Conservation (phyloP, 139 green algal species). For the Haematococcus lacustris region DNA sequence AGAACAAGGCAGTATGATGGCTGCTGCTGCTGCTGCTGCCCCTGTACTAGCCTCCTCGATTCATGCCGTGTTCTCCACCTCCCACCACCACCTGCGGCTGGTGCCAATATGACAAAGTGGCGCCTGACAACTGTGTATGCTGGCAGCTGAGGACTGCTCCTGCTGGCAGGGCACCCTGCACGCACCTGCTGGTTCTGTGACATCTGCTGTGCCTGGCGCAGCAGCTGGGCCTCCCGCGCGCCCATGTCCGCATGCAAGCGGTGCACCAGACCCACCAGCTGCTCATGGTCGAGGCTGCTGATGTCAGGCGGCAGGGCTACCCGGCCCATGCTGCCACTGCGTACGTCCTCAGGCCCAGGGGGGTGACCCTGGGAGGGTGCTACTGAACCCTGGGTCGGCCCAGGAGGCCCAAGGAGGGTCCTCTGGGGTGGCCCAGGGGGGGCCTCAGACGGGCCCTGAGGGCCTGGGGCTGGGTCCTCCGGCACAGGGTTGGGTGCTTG, state of each 20-base stretch:
- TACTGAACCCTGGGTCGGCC: neutral
- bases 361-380: neutral
- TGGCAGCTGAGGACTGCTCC: neutral
- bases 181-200: constrained; percentile 29
- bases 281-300: neutral
- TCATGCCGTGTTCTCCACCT: neutral
- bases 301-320: neutral
- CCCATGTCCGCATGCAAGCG: constrained; percentile 37
- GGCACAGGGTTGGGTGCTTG: neutral
- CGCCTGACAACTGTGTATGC: neutral
- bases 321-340: neutral
- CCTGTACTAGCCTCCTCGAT: neutral
- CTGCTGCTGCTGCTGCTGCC: neutral
- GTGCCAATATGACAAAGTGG: neutral
- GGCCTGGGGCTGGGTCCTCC: neutral
- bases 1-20: neutral
- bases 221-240: constrained; percentile 50
- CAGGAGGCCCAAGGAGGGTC: too few relatives aligned
- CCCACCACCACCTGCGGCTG: neutral
- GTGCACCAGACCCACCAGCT: constrained; percentile 12
- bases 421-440: neutral
- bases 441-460: neutral
- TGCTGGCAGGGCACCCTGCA: neutral
- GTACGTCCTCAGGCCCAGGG: neutral
- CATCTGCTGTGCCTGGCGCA: constrained; percentile 44